Evolutionary conservation across 805 yeast species (phyloP).

Genomic region (Pichia thaimueangensis): DNA sequence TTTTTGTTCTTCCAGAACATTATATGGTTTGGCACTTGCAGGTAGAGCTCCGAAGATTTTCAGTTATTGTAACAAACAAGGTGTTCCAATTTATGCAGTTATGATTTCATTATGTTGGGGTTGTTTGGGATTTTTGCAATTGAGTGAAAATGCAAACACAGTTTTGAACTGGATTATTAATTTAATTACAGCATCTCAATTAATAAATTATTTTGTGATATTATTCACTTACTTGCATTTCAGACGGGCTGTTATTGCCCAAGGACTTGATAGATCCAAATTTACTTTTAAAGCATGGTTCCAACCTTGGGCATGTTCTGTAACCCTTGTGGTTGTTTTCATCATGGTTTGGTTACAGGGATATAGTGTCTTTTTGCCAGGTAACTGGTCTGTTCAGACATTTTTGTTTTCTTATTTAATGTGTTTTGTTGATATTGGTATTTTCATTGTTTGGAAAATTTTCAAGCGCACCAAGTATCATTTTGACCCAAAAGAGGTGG

Average conservation of each 20-base stretch:
- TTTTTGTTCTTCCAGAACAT: constrained; percentile 59
- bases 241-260: constrained; percentile 50
- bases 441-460: constrained; percentile 49
- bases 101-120: constrained; percentile 53
- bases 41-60: constrained; percentile 71
- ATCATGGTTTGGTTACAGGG: constrained; percentile 41
- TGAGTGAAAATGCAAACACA: constrained; percentile 50
- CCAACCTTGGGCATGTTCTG: constrained; percentile 23
- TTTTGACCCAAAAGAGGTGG: constrained; percentile 40
- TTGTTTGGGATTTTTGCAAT: constrained; percentile 58
- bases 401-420: constrained; percentile 68
- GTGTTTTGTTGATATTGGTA: constrained; percentile 49
- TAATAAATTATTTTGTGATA: constrained; percentile 54
- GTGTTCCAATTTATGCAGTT: constrained; percentile 69
- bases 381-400: constrained; percentile 53
- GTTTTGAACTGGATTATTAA: constrained; percentile 72
- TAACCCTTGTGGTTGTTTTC: constrained; percentile 20
- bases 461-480: constrained; percentile 42
- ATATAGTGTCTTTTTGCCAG: constrained; percentile 50
- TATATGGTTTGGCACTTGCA: constrained; percentile 61
- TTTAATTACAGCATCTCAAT: constrained; percentile 62
- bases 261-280: constrained; percentile 38
- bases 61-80: constrained; percentile 53
- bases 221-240: constrained; percentile 55
- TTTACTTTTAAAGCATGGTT: constrained; percentile 48